Percentiles rank a stretch among this genome's conserved stretches.
Evolutionary conservation across 225 moss, liverwort and hornwort genomes (phyloP).

Genomic region (Takakia lepidozioides): DNA sequence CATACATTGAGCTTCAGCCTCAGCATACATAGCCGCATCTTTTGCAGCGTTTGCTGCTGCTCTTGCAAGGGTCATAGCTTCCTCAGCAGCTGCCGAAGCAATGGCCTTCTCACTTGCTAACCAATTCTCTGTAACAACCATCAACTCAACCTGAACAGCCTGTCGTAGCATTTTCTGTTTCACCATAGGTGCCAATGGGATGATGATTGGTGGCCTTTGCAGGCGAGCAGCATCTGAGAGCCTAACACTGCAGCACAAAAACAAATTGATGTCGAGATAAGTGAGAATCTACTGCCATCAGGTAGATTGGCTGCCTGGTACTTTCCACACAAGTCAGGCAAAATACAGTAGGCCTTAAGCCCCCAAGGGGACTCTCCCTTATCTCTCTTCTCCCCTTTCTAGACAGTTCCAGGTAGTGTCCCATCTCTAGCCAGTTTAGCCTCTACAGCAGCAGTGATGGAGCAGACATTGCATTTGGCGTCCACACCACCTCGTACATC

Average conservation of each 20-base stretch:
- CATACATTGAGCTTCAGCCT: constrained; percentile 37
- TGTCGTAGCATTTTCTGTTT: constrained; percentile 6
- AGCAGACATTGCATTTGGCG: too few relatives aligned
- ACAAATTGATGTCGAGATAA: too few relatives aligned
- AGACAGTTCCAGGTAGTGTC: too few relatives aligned
- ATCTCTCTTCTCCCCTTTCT: too few relatives aligned
- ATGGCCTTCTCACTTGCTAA: constrained; percentile 44
- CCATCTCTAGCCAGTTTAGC: too few relatives aligned
- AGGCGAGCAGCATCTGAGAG: constrained; percentile 7
- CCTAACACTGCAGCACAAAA: constrained; percentile 10
- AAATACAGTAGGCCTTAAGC: too few relatives aligned
- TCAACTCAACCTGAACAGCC: constrained; percentile 26
- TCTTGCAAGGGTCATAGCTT: constrained; percentile 57
- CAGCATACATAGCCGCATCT: constrained; percentile 55
- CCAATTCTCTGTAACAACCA: constrained; percentile 47
- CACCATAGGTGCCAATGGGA: constrained; percentile 14
- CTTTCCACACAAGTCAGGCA: too few relatives aligned
- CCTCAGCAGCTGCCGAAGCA: constrained; percentile 33
- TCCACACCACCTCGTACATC: too few relatives aligned
- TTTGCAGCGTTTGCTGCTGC: constrained; percentile 70
- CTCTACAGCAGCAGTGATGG: too few relatives aligned
- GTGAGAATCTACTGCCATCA: too few relatives aligned
- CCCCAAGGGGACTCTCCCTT: too few relatives aligned
- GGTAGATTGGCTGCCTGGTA: too few relatives aligned
- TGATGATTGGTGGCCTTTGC: background rate